Evolutionary conservation across 176 grass and related monocot species (phyloP), one percentile per base, ranked within the genome.

Genomic region (Neostapfia colusana): DNA sequence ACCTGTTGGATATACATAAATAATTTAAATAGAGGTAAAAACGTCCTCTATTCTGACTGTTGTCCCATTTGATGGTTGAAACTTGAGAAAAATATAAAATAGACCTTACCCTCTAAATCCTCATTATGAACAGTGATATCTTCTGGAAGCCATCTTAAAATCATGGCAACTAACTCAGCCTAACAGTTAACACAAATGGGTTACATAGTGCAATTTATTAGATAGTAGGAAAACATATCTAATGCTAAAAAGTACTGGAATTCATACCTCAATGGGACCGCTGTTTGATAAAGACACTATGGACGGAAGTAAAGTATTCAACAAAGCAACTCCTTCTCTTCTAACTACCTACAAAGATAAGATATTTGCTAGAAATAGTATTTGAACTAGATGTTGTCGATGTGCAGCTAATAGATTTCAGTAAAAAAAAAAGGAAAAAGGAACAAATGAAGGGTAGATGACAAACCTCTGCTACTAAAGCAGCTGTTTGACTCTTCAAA

Each of bases 81-180:
- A 63, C 10, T 67, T 72, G 24, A 70, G 60, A 13, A 63, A 37
- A 67, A 21, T 50, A 36, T 74, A 59, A 17, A 39, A 35, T 18
- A 72, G n/a, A 72, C 46, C 55, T 44, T 77, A 92, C 95, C 95
- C 89, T 94, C 95, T 65, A 98, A 77, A 85, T 98, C 95, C 59
- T 98, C 95, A 54, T 98, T 98, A 81, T 98, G 91, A 86, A 98
- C 91, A 73, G 95, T 98, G 53, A 98, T 94, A 70, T 98, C 95
- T 80, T 98, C 95, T 69, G 95, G 95, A 86, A 98, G 95, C 89
- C 91, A 94, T 79, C 91, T 90, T 80, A 98, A 86, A 75, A 98
- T 93, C 95, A 98, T 94, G 36, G 91, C 80, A 78, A 94, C 91
- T 73, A 98, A 75, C 85, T 98, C 95, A 82, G 95, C 95, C 95